These are phyloP conservation scores for Chytriomyces hyalinus DNA, from an alignment of 192 early-diverging fungal species.

Conservation along the genomic window DNA sequence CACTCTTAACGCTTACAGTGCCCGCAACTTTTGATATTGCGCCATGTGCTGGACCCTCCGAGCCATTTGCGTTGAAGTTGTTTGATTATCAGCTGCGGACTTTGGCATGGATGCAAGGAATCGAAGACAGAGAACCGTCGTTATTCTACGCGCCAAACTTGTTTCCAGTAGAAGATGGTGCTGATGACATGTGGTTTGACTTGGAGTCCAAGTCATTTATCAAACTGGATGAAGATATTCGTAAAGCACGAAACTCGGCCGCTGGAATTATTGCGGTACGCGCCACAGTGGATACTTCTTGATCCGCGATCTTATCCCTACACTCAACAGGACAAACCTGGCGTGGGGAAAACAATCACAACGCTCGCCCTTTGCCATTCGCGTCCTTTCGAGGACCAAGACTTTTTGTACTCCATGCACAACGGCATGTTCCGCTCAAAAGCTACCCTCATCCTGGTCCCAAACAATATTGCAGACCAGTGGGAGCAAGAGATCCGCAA, in stretches of 20 bases:
- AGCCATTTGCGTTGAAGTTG: too few relatives aligned
- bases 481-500: conserved; percentile 33
- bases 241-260: not conserved
- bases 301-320: not conserved
- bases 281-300: not conserved
- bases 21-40: too few relatives aligned
- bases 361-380: conserved; percentile 23
- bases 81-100: too few relatives aligned
- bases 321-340: conserved; percentile 21
- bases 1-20: too few relatives aligned
- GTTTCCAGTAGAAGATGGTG: not conserved
- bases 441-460: conserved; percentile 9
- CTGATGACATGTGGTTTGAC: not conserved
- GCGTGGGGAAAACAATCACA: conserved; percentile 23
- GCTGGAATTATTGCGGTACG: not conserved
- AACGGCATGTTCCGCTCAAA: not conserved
- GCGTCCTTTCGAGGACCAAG: not conserved
- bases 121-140: not conserved
- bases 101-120: too few relatives aligned
- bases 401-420: not conserved
- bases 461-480: conserved; percentile 18
- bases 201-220: too few relatives aligned
- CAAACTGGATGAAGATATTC: not conserved
- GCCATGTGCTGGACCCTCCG: too few relatives aligned
- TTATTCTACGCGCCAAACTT: not conserved